Evolutionary conservation across 805 yeast genomes (phyloP).

Genomic region (Zygosaccharomyces gambellarensis): DNA sequence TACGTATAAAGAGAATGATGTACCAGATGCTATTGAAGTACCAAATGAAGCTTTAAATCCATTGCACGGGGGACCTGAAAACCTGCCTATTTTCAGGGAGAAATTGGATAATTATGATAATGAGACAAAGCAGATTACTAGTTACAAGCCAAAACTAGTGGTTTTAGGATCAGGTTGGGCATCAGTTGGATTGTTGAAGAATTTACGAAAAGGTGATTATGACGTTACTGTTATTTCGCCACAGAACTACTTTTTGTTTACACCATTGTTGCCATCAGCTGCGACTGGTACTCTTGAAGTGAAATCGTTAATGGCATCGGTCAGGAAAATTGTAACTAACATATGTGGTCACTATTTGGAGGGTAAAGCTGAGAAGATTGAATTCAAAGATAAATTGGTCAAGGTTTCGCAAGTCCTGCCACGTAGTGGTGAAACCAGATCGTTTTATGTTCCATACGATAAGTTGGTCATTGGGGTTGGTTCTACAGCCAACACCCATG

Average conservation of each 20-base stretch:
- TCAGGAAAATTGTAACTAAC: slow-evolving; percentile 49
- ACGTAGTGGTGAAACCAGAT: slow-evolving; percentile 36
- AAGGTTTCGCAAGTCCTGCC: slow-evolving; percentile 48
- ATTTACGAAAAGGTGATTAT: slow-evolving; percentile 49
- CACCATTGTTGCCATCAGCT: slow-evolving; percentile 65
- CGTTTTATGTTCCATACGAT: slow-evolving; percentile 67
- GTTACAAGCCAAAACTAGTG: slow-evolving; percentile 53
- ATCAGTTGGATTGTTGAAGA: slow-evolving; percentile 53
- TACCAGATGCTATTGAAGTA: slow-evolving; percentile 43
- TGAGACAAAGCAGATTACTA: slow-evolving; percentile 41
- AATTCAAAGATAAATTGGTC: slow-evolving; percentile 50
- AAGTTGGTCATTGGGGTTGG: slow-evolving; percentile 66
- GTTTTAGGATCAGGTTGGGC: slow-evolving; percentile 73
- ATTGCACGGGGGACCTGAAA: slow-evolving; percentile 63
- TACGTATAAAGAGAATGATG: slow-evolving; percentile 47
- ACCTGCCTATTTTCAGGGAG: slow-evolving; percentile 54
- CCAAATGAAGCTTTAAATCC: slow-evolving; percentile 53
- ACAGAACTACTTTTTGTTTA: slow-evolving; percentile 62
- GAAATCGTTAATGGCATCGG: slow-evolving; percentile 59
- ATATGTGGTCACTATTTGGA: slow-evolving; percentile 59
- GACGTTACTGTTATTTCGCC: slow-evolving; percentile 66
- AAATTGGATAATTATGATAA: slow-evolving; percentile 56
- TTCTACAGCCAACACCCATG: slow-evolving; percentile 63
- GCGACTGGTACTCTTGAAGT: slow-evolving; percentile 68
- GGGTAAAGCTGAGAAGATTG: slow-evolving; percentile 56